Base-by-base conservation (phyloP, 495 filamentous ascomycete species). In the Chaetomidium leptoderma region DNA sequence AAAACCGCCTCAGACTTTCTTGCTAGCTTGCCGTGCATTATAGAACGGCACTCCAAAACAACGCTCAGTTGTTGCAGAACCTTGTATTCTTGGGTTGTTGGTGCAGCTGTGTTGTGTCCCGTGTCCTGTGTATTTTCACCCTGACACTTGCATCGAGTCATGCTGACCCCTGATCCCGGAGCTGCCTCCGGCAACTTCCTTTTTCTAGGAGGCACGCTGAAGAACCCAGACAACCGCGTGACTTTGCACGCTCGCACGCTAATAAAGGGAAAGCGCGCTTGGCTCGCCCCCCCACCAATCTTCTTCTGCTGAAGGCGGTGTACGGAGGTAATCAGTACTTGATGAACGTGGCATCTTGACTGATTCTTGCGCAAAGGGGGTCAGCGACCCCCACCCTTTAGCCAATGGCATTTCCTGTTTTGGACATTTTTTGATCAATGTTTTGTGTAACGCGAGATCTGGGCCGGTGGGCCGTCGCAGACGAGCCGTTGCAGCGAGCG, bases 361-460 rank as follows among this genome's bases (percentile, higher is more conserved):
- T 17, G n/a, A 6, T 27, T 49, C 46, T 40, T 53, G 17, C 45
- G 45, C 7, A n/a, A 3, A 37, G 14, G 7, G 35, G 39, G 16
- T 35, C 16, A 8, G 17, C 32, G 53, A 45, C 56, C 56, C 56
- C 56, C 56, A 58, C 56, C 24, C 27, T 43, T 17, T 16, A 29
- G 24, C 36, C 55, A 43, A 44, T 58, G 23, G 9, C 32, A 21
- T 24, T 42, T 44, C 36, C 45, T 11, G 13, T 48, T 54, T 46
- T 5, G 57, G 50, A 16, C 30, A 47, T 59, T 53, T 59, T 44
- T 32, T 24, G 16, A 26, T 30, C 43, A 56, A 30, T 29, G 16
- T 37, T 53, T 45, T 60, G 43, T 60, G 29, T 48, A 48, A 30
- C 45, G 45, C 45, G n/a, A 48, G 45, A 48, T 48, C 29, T 32